Evolutionary conservation across 805 yeast genomes (phyloP), one percentile per base, ranked within the genome.

Genomic region (Sungouiella thailandica): DNA sequence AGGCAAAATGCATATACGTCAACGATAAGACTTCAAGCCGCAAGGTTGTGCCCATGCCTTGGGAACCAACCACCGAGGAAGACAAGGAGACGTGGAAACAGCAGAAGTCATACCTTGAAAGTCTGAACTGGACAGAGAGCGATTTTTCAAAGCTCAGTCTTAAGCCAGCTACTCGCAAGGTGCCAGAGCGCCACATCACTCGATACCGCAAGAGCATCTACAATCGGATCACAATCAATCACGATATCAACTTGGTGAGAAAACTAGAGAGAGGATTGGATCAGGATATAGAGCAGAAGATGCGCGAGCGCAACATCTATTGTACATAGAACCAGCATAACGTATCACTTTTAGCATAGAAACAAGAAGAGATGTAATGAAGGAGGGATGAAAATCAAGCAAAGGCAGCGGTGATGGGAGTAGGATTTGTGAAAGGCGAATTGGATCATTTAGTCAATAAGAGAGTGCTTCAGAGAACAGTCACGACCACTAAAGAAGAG

Each of bases 181-280:
- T 31, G 10, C 40, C 43, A 1, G 26, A n/a, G 15, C 30, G 28
- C 3, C 35, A 33, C 14, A n/a, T 43, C 12, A 8, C n/a, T 4
- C 31, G 27, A 4, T 41, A 41, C 28, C 25, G 32, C 7, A 32
- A 29, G 20, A 15, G 20, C 11, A 34, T 38, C 25, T 24, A 22
- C 32, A 32, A 32, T 4, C 35, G 32, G 16, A 40, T 30, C 37
- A 34, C 40, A 9, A 17, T 35, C 20, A 34, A 37, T 16, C 23
- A 26, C 28, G 45, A 43, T 24, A 30, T 35, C 15, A 24, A 27
- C 15, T 31, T 40, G 7, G 23, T 43, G 11, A 26, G 34, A 12
- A 37, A 33, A 17, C 33, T 43, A 16, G 24, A 26, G 18, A 22
- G n/a, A 14, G 47, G 47, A 9, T 35, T 38, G 12, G 41, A 41